Percentiles rank a stretch among this genome's conserved stretches.
Conservation (phyloP, 371 early-diverging fungal genomes). For the Rhizopus delemar region DNA sequence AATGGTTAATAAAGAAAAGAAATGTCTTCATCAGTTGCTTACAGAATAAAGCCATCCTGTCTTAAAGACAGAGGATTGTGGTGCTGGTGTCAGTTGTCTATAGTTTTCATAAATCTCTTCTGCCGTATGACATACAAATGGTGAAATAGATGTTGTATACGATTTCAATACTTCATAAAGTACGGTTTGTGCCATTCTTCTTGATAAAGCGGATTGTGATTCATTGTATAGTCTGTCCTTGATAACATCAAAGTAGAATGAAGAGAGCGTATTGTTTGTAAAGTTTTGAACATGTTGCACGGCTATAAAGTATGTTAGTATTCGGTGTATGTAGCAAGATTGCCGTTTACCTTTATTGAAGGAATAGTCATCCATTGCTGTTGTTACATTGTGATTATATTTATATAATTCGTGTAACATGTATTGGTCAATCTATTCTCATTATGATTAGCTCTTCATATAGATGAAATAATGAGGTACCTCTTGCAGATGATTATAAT, state of each 20-base stretch:
- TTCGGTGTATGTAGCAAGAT: neutral
- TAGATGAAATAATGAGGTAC: conserved; percentile 15
- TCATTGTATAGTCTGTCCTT: conserved; percentile 85
- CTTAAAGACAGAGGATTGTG: conserved; percentile 65
- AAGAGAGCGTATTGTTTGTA: conserved; percentile 68
- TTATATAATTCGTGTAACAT: conserved; percentile 68
- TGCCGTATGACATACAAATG: conserved; percentile 73
- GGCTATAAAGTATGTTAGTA: conserved; percentile 28
- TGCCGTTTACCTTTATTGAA: conserved; percentile 64
- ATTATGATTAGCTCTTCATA: neutral
- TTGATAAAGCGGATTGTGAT: conserved; percentile 26
- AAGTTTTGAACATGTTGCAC: conserved; percentile 70
- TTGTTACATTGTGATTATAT: conserved; percentile 59
- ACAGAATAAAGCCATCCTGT: conserved; percentile 61
- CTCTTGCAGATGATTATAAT: conserved; percentile 56
- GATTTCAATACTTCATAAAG: conserved; percentile 68
- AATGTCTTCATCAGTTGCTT: conserved; percentile 1
- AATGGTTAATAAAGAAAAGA: neutral
- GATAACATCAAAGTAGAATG: conserved; percentile 82
- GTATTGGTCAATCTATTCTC: conserved; percentile 65
- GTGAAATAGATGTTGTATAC: conserved; percentile 67
- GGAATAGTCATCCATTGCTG: conserved; percentile 62
- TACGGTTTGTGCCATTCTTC: conserved; percentile 72
- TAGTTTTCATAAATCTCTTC: conserved; percentile 80
- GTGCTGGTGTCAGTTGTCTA: conserved; percentile 36